Evolutionary conservation across 2,329 filamentous ascomycete genomes (phyloP).

Genomic region (Aureobasidium pullulans): DNA sequence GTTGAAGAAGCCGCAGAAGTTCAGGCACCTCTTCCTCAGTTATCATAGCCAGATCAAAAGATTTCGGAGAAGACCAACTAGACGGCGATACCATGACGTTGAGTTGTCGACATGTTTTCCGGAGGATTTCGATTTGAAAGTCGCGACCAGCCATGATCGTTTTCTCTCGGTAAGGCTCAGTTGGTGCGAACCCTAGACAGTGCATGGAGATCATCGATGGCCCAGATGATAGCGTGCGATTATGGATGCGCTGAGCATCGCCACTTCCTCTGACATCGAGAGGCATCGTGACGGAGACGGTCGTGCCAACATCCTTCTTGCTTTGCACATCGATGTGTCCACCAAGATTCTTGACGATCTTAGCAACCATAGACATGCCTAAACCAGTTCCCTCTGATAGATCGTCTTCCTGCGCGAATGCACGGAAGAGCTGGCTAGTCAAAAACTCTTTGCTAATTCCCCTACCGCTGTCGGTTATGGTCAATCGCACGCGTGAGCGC

Average conservation of each 20-base stretch:
- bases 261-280: constrained; percentile 20
- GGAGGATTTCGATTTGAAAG: neutral
- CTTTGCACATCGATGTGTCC: constrained; percentile 30
- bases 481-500: neutral
- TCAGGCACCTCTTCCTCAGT: constrained; percentile 3
- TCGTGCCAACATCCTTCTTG: constrained; percentile 36
- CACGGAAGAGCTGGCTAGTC: constrained; percentile 21
- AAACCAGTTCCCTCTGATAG: constrained; percentile 27
- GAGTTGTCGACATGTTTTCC: constrained; percentile 4
- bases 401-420: constrained; percentile 28
- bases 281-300: constrained; percentile 44
- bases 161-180: neutral
- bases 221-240: neutral
- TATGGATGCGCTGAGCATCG: neutral
- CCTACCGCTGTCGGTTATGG: constrained; percentile 55
- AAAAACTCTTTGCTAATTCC: constrained; percentile 57
- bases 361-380: constrained; percentile 27
- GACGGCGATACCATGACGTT: neutral
- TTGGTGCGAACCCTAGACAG: constrained; percentile 11
- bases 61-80: neutral
- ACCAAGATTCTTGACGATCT: constrained; percentile 21
- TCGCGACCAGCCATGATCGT: constrained; percentile 2
- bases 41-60: neutral
- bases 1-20: neutral
- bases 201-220: constrained; percentile 8